Evolutionary conservation across 1,284 basidiomycete species (phyloP).

Genomic region (Bjerkandera adusta): DNA sequence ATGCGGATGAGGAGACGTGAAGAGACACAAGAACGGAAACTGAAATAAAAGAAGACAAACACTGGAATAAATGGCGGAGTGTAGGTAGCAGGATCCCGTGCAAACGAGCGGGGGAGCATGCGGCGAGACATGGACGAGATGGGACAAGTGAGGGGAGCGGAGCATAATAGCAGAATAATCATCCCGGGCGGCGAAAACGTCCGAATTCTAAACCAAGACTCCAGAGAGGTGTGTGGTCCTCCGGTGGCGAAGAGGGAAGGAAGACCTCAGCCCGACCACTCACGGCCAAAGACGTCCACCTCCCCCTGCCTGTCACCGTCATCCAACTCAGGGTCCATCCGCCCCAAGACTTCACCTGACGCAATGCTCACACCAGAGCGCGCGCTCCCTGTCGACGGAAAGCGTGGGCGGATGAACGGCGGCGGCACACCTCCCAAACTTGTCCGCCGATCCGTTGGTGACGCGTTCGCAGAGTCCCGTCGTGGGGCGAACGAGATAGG

Average conservation of each 20-base stretch:
- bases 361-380: conserved; percentile 29
- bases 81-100: neutral
- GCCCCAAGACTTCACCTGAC: conserved; percentile 32
- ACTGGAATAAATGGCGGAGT: neutral
- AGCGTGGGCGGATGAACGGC: conserved; percentile 24
- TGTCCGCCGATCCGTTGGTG: conserved; percentile 5
- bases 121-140: neutral
- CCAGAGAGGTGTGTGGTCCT: neutral
- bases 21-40: no score
- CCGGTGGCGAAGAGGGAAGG: neutral
- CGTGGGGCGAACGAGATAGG: conserved; percentile 11
- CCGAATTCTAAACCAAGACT: neutral
- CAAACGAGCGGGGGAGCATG: neutral
- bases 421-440: conserved; percentile 16
- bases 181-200: neutral
- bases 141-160: neutral
- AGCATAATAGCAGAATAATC: neutral
- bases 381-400: conserved; percentile 29
- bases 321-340: conserved; percentile 31
- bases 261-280: neutral
- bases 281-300: conserved; percentile 1
- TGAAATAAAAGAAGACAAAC: neutral
- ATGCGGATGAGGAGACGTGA: no score
- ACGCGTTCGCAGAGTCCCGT: conserved; percentile 9
- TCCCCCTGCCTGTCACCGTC: conserved; percentile 17